Evolutionary conservation across 2,329 filamentous ascomycete genomes (phyloP).

Genomic region (Curvularia eragrostidis): DNA sequence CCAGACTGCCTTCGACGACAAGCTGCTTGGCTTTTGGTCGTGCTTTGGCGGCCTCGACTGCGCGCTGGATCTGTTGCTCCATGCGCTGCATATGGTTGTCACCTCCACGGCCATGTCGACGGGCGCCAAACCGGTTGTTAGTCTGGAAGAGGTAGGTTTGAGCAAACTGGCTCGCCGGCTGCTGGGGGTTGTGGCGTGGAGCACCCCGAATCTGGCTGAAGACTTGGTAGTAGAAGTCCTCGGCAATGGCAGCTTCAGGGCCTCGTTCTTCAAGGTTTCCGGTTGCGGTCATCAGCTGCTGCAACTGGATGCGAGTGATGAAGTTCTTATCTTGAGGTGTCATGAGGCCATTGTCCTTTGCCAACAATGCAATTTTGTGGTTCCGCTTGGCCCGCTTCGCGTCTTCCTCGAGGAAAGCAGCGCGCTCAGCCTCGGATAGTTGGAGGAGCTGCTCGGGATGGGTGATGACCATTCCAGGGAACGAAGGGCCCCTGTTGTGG

Average conservation of each 20-base stretch:
- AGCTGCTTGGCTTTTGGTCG: slow-evolving; percentile 98
- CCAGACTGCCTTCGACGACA: slow-evolving; percentile 92
- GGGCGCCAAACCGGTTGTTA: slow-evolving; percentile 78
- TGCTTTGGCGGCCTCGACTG: slow-evolving; percentile 95
- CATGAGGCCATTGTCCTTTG: slow-evolving; percentile 96
- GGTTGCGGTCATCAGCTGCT: slow-evolving; percentile 92
- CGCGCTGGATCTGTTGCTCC: slow-evolving; percentile 98
- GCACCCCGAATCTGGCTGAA: slow-evolving; percentile 92
- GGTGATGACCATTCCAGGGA: slow-evolving; percentile 62
- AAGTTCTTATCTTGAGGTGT: slow-evolving; percentile 99
- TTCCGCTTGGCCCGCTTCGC: slow-evolving; percentile 95
- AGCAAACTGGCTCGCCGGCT: slow-evolving; percentile 93
- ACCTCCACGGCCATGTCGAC: slow-evolving; percentile 79
- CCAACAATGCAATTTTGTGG: slow-evolving; percentile 94
- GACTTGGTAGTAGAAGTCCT: slow-evolving; percentile 99
- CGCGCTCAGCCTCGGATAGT: slow-evolving; percentile 83
- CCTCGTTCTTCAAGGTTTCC: slow-evolving; percentile 83
- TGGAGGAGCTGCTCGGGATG: slow-evolving; percentile 77
- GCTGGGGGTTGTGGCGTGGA: slow-evolving; percentile 87
- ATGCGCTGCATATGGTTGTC: slow-evolving; percentile 99
- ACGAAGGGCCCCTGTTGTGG: slow-evolving; percentile 57
- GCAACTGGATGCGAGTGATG: slow-evolving; percentile 95
- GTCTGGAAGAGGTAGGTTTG: slow-evolving; percentile 98
- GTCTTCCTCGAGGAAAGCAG: slow-evolving; percentile 85
- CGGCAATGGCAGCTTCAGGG: slow-evolving; percentile 79